Evolutionary conservation across 1,139 yeast species (phyloP), one percentile per base, ranked within the genome.

Genomic region (Saccharomyces hybrid): DNA sequence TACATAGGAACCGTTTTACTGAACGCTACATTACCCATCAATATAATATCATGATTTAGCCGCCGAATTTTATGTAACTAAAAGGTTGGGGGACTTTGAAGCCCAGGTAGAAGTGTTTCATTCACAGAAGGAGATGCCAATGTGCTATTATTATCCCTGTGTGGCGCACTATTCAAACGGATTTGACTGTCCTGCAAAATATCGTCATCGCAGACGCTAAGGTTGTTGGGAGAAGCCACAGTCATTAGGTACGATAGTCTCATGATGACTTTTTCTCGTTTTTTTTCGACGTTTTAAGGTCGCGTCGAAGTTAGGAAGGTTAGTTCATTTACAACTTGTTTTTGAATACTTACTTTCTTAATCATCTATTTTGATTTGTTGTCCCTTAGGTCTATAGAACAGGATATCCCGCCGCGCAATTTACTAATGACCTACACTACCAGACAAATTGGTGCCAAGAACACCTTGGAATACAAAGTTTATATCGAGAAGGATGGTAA

Each of bases 381-480:
- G 3, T 19, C 11, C 13, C 13, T 38, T 38, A 16, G 44, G 19
- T 19, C 19, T 19, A 11, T 9, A 38, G 16, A 38, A 19, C n/a
- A 9, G 44, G 5, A 38, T 19, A 38, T 38, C 44, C 16, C 44
- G 44, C 13, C 26, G 19, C 44, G 44, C 44, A 38, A 38, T 38
- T 11, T 42, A 48, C 54, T n/a, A 63, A 86, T 86, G 93, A 73
- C 81, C 62, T 86, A 81, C 79, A 73, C 88, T 58, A 78, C 88
- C 59, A 88, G 96, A 78, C 93, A 87, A 78, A 77, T 89, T 69
- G 97, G 95, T 70, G 93, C 96, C 65, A 86, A 90, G 67, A 82
- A 89, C 86, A 86, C 97, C 63, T 80, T 88, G 66, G 97, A 90
- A 69, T 87, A 83, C 86, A 87, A 83, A 75, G 95, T 87, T 62